Base-by-base conservation (phyloP, 225 moss, liverwort and hornwort species). In the Sphagnum tenellum region DNA sequence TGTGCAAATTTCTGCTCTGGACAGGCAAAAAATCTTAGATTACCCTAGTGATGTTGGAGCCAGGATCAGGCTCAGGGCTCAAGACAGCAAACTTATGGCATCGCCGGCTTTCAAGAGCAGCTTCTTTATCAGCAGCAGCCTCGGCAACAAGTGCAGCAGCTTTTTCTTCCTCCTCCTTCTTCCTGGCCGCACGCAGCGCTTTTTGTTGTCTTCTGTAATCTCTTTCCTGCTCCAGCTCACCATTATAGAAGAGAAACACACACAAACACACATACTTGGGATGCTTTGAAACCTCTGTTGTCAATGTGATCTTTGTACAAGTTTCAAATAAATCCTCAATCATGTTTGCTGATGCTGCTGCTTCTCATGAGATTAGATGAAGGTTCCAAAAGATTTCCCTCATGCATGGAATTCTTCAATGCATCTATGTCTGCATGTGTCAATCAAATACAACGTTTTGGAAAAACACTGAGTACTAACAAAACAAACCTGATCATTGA, bases 111-210 rank as follows among this genome's bases (percentile, higher is more conserved):
- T 12, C 14, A 49, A 83, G 74, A 9, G 77, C 79, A 48, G 55
- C 9, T 66, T 83, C 49, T 67, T 72, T 83, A 44, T 7, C 55
- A 0, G 50, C 62, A 47, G 6, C 47, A 50, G 49, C 12, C 52
- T 52, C 1, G 52, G 52, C 52, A 9, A 52, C 52, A 6, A 52
- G 52, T 0, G 62, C 9, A 7, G 8, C 46, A 12, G 62, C 54
- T 67, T 67, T 79, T 72, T 83, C 77, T 57, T 70, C 77, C 8
- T 79, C 70, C 13, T 7, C 63, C 44, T 83, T 83, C 70, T 75
- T 74, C 4, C 72, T 69, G 10, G 66, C 3, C 10, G 70, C 70
- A 0, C 57, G 61, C 60, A 59, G 56, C 51, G 77, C 65, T 56
- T 83, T 83, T 10, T 77, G 63, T 44, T 49, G 72, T 68, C 83